These are phyloP conservation scores for Mycothermus thermophilus DNA, from an alignment of 495 filamentous ascomycete species.

Conservation along the genomic window DNA sequence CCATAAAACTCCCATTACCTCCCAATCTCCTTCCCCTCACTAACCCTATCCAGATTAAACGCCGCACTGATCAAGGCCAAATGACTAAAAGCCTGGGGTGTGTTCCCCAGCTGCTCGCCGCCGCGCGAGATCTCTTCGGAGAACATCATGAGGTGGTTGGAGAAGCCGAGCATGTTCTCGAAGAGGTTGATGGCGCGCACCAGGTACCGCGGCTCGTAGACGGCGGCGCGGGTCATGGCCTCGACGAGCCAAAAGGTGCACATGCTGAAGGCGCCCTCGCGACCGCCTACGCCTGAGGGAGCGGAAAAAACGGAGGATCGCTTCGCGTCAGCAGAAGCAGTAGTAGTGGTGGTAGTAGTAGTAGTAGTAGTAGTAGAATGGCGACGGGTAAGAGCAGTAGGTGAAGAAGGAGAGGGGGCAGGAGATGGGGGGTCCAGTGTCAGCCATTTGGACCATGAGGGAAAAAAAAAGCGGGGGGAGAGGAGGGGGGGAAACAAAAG, in stretches of 20 bases:
- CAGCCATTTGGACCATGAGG: not conserved
- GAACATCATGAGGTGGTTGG: conserved; percentile 63
- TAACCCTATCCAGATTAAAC: conserved; percentile 50
- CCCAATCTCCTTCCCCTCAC: conserved; percentile 13
- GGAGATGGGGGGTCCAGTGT: not conserved
- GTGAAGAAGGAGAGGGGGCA: too few species aligned
- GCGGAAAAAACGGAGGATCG: not conserved
- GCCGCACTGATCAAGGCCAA: conserved; percentile 57
- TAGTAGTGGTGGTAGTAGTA: too few species aligned
- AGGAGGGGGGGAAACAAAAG: too few species aligned
- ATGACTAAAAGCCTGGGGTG: conserved; percentile 62
- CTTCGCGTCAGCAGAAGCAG: too few species aligned
- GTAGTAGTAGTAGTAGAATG: too few species aligned
- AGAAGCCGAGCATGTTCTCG: conserved; percentile 59
- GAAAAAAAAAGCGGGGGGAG: too few species aligned
- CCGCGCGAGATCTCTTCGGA: conserved; percentile 58
- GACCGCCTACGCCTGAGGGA: conserved; percentile 48
- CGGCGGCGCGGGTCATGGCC: conserved; percentile 53
- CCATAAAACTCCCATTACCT: not conserved
- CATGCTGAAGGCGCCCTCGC: conserved; percentile 66
- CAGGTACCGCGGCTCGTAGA: conserved; percentile 50
- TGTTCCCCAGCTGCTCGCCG: conserved; percentile 60
- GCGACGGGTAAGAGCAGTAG: too few species aligned
- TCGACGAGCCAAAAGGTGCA: conserved; percentile 69
- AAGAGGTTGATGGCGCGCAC: conserved; percentile 51